phyloP scores from a whole-genome alignment of 164 flowering plant genomes.

The Berberis thunbergii region DNA sequence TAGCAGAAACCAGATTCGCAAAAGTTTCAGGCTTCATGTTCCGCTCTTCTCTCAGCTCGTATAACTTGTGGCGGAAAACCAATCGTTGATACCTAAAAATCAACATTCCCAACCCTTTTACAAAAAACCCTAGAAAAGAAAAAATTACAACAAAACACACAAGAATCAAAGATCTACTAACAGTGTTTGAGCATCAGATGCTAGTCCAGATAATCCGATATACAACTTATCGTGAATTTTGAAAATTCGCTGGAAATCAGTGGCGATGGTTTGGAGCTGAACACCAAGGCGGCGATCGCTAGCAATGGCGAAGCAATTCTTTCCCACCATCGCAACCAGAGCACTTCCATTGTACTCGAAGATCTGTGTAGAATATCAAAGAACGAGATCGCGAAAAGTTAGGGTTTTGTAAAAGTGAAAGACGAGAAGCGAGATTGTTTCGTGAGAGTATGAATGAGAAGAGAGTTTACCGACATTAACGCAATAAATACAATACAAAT shows the following conservation, averaged over 20 bases:
- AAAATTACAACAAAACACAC: background rate
- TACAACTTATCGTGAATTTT: constrained; percentile 69
- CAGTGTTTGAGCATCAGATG: constrained; percentile 89
- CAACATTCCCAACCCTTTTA: background rate
- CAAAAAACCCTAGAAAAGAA: background rate
- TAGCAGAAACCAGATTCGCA: constrained; percentile 85
- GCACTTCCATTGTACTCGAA: constrained; percentile 98
- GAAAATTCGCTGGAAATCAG: constrained; percentile 75
- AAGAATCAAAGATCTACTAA: constrained; percentile 14
- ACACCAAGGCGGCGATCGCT: constrained; percentile 92
- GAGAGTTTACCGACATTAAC: background rate
- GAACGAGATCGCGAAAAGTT: background rate
- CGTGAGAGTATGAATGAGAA: background rate
- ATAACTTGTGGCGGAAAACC: constrained; percentile 81
- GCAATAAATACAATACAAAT: too few species aligned
- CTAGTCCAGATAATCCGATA: constrained; percentile 85
- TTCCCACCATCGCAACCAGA: constrained; percentile 92
- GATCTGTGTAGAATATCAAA: constrained; percentile 34
- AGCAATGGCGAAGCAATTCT: constrained; percentile 92
- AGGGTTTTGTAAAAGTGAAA: background rate
- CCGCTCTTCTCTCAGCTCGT: constrained; percentile 88
- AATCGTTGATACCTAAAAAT: constrained; percentile 70
- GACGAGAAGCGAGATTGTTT: background rate
- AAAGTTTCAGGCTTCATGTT: constrained; percentile 96
- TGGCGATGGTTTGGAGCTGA: constrained; percentile 91